Conservation (phyloP, 148 eudicot species). For the Persicaria maculosa region DNA sequence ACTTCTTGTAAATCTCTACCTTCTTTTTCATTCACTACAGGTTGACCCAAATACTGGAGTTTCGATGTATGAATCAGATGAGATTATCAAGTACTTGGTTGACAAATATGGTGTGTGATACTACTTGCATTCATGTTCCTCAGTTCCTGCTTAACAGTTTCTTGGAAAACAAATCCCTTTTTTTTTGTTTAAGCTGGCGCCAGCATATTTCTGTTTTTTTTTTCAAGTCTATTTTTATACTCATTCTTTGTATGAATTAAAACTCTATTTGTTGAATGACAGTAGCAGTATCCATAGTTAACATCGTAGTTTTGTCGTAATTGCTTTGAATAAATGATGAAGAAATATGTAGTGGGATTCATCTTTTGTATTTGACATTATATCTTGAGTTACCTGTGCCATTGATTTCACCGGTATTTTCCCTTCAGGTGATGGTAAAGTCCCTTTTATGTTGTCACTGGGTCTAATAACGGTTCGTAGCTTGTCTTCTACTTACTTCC, state of each 20-base stretch:
- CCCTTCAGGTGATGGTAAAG: conserved; percentile 82
- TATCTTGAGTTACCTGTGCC: not conserved
- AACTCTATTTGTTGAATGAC: not conserved
- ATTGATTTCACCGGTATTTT: conserved; percentile 11
- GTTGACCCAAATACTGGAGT: conserved; percentile 95
- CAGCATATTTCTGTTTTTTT: not conserved
- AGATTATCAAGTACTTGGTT: conserved; percentile 80
- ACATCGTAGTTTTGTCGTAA: not conserved
- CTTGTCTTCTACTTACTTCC: not conserved
- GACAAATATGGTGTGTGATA: conserved; percentile 69
- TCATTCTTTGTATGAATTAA: not conserved
- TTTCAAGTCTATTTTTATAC: not conserved
- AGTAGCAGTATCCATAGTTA: not conserved
- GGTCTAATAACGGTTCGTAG: conserved; percentile 82
- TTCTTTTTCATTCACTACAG: conserved; percentile 33
- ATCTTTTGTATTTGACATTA: not conserved
- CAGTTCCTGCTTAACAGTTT: not conserved
- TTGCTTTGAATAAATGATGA: not conserved
- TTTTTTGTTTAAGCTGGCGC: not conserved
- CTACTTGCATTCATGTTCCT: not conserved
- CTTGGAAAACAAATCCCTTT: not conserved
- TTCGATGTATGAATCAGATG: conserved; percentile 95
- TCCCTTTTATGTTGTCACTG: conserved; percentile 72
- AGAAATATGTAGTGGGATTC: not conserved
- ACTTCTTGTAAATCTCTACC: not conserved